Evolutionary conservation across 2,329 filamentous ascomycete species (phyloP), one percentile per base, ranked within the genome.

Genomic region (Grosmannia huntii): DNA sequence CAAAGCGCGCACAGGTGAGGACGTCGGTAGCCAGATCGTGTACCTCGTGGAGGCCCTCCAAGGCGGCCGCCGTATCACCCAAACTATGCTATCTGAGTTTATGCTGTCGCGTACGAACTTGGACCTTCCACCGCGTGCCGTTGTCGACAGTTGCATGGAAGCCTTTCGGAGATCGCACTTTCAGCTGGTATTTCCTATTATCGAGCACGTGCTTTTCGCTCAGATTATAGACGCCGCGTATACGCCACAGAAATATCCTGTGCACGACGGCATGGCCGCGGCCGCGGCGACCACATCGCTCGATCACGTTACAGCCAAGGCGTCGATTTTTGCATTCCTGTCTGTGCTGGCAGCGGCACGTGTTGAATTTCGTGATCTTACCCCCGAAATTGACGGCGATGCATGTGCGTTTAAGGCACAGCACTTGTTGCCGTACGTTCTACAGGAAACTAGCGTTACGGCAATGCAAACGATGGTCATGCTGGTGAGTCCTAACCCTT

Each of bases 251-350:
- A 27, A n/a, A 36, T 19, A 27, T 16, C 54, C 19, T n/a, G 10
- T 21, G 5, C 27, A 27, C 9, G n/a, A 21, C 4, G 23, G 27
- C 10, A 3, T 11, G 9, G 21, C 44, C 46, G 41, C 48, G 3
- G 31, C 28, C 5, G 23, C 36, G 38, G 41, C 48, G 6, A 21
- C 28, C 5, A 21, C 36, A 36, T 60, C 65, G 7, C 46, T 68
- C 48, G 68, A 66, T 58, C 63, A 64, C 3, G 66, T 71, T 4
- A 69, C 68, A 25, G 71, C 73, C n/a, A 75, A 71, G 54, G 75
- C 73, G 0, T 79, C 75, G 57, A 68, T 82, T 0, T 71, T 79
- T 55, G 70, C 78, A 0, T 80, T 82, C 62, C 60, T 76, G 0
- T 70, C 74, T 0, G 67, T 76, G 44, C 63, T 68, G 58, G 69